Conservation (phyloP, 306 rosid species). For the Cucumis cinereus region DNA sequence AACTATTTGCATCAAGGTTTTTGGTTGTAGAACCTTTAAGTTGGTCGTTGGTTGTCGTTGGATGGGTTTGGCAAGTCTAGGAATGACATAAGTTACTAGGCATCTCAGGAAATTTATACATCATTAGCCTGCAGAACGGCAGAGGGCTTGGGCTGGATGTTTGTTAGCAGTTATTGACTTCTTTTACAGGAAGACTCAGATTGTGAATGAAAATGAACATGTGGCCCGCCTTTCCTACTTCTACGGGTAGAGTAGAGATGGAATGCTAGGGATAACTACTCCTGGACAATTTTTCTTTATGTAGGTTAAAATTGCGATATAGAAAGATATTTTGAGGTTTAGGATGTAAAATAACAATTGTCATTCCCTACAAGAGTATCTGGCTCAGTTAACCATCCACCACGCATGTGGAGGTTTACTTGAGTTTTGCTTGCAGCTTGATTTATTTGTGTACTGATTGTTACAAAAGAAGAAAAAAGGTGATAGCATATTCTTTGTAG, state of each 20-base stretch:
- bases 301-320: neutral
- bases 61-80: neutral
- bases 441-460: neutral
- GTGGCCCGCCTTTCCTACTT: neutral
- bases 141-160: neutral
- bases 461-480: neutral
- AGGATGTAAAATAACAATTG: neutral
- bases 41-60: neutral
- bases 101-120: neutral
- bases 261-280: neutral
- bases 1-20: neutral
- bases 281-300: neutral
- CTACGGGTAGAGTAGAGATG: neutral
- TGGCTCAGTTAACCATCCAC: neutral
- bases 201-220: neutral
- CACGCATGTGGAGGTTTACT: neutral
- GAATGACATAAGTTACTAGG: neutral
- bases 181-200: neutral
- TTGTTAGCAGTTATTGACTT: neutral
- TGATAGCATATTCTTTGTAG: neutral
- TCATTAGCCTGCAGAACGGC: neutral
- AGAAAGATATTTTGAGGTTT: neutral
- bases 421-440: neutral
- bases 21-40: neutral
- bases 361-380: neutral